Percentiles rank a stretch among this genome's conserved stretches.
These are phyloP conservation scores for Hypsizygus ulmarius DNA, from an alignment of 1,284 basidiomycete genomes.

Conservation along the genomic window DNA sequence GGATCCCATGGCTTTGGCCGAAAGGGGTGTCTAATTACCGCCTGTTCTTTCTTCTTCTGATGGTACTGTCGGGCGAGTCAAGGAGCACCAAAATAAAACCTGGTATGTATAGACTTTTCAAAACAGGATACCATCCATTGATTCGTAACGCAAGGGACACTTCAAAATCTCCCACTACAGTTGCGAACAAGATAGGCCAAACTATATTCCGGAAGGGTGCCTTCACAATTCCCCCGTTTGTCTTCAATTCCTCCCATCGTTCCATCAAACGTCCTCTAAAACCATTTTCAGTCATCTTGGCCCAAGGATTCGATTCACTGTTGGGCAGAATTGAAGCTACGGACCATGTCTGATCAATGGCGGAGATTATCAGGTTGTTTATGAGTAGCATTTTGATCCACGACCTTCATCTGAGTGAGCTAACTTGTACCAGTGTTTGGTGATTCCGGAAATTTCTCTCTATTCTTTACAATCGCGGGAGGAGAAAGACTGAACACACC, in stretches of 20 bases:
- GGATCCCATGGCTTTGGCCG: conserved; percentile 24
- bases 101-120: conserved; percentile 31
- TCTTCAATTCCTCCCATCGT: conserved; percentile 14
- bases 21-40: conserved; percentile 44
- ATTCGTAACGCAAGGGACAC: conserved; percentile 34
- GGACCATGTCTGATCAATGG: conserved; percentile 36
- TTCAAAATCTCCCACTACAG: conserved; percentile 35
- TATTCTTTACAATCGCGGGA: conserved; percentile 14
- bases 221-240: conserved; percentile 21
- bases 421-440: conserved; percentile 40
- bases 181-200: conserved; percentile 41
- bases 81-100: conserved; percentile 37
- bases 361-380: conserved; percentile 41
- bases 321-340: conserved; percentile 35
- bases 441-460: conserved; percentile 45
- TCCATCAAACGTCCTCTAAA: conserved; percentile 14
- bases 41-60: conserved; percentile 38
- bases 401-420: conserved; percentile 1
- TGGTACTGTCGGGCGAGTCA: conserved; percentile 41
- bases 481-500: neutral
- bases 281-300: conserved; percentile 26
- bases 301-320: conserved; percentile 37
- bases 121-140: conserved; percentile 1
- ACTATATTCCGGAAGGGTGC: conserved; percentile 40
- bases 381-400: conserved; percentile 30